A percentile compares a stretch with the other conserved stretches of the same genome.
phyloP scores from a whole-genome alignment of 1,284 basidiomycete species.

The Fistulinella cinereoalba region DNA sequence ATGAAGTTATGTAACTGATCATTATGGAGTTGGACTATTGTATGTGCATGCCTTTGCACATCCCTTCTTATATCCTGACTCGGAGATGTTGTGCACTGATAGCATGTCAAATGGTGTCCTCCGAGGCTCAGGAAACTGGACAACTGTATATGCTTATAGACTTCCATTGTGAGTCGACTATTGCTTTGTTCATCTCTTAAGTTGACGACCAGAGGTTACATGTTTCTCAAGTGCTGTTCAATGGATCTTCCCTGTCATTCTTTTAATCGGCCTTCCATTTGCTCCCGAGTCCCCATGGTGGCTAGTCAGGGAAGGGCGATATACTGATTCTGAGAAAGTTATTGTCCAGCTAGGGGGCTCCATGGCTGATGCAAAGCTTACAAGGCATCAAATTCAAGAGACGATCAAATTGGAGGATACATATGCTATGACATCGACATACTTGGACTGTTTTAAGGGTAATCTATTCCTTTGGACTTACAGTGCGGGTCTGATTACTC shows the following conservation, averaged over 20 bases:
- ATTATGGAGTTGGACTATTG: constrained; percentile 23
- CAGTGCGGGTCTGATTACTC: too few species aligned
- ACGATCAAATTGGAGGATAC: constrained; percentile 30
- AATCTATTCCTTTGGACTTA: too few species aligned
- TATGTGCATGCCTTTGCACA: constrained; percentile 5
- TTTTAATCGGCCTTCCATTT: constrained; percentile 34
- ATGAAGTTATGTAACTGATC: background rate
- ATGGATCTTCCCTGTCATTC: constrained; percentile 29
- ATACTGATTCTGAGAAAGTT: constrained; percentile 49
- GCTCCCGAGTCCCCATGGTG: constrained; percentile 64
- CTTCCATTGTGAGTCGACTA: constrained; percentile 26
- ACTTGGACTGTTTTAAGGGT: constrained; percentile 31
- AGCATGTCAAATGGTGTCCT: constrained; percentile 30
- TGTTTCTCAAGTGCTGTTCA: constrained; percentile 25
- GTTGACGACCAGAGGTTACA: too few species aligned
- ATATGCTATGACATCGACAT: constrained; percentile 21
- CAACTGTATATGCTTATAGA: constrained; percentile 24
- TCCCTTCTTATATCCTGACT: background rate
- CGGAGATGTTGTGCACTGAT: background rate
- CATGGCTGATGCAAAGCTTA: constrained; percentile 16
- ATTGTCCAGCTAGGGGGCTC: constrained; percentile 38
- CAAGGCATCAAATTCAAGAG: constrained; percentile 26
- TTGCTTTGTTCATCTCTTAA: background rate
- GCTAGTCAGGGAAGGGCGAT: constrained; percentile 52
- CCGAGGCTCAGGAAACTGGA: constrained; percentile 22